phyloP scores from a whole-genome alignment of 345 rosid species.

The Passiflora organensis region DNA sequence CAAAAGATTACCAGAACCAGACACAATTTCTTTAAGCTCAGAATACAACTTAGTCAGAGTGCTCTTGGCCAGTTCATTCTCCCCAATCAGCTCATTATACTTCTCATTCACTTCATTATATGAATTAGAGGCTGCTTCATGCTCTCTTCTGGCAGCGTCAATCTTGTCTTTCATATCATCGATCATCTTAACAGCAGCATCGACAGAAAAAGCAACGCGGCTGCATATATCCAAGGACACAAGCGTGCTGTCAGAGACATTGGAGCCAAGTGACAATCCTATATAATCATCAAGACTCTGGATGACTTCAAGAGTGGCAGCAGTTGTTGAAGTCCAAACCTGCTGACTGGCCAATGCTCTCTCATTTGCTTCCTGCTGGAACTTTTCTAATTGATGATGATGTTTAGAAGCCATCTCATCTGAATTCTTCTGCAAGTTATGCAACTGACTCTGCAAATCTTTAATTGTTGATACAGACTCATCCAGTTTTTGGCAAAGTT shows the following conservation, averaged over 20 bases:
- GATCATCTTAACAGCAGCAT: conserved; percentile 47
- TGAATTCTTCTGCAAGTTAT: conserved; percentile 42
- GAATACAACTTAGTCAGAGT: conserved; percentile 36
- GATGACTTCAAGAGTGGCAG: conserved; percentile 46
- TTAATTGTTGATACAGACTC: conserved; percentile 34
- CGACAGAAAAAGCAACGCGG: conserved; percentile 41
- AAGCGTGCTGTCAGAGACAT: conserved; percentile 20
- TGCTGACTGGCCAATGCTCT: conserved; percentile 47
- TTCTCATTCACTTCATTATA: conserved; percentile 50
- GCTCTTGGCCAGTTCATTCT: conserved; percentile 35
- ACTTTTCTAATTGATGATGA: conserved; percentile 44
- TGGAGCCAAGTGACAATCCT: conserved; percentile 26
- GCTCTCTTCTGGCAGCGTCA: conserved; percentile 38
- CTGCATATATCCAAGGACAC: conserved; percentile 38
- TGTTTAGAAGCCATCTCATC: conserved; percentile 37
- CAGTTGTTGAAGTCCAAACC: conserved; percentile 39
- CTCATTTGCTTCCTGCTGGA: conserved; percentile 47
- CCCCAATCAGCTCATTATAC: conserved; percentile 36
- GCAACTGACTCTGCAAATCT: conserved; percentile 55
- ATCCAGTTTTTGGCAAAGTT: conserved; percentile 39
- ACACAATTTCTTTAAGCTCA: conserved; percentile 45
- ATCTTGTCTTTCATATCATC: conserved; percentile 52
- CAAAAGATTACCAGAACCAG: conserved; percentile 32
- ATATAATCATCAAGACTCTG: conserved; percentile 49
- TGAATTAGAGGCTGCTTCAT: conserved; percentile 36